Evolutionary conservation across 2,329 filamentous ascomycete species (phyloP), one percentile per base, ranked within the genome.

Genomic region (Fusarium sp.): DNA sequence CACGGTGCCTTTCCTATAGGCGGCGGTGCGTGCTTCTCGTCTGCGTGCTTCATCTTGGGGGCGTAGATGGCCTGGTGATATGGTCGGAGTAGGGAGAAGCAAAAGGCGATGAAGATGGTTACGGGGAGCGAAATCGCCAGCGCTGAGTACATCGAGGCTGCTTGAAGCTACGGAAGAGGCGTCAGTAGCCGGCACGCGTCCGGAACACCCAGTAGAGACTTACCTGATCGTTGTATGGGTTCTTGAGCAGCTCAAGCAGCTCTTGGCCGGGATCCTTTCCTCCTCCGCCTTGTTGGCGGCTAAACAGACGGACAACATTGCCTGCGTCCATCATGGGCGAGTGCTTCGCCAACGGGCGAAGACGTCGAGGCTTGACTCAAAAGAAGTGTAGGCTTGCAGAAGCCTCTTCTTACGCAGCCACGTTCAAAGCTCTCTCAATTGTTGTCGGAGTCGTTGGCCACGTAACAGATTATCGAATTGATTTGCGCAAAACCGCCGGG

Each of bases 21-120:
- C 14, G 96, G 96, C 20, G 96, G 96, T 11, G 93, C 90, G 84
- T 98, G 95, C 82, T 93, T 94, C 75, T 94, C 91, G 81, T 98
- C 96, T 80, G 94, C 93, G 86, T 98, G 92, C 81, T 97, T 97
- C 57, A 97, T 87, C 81, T 97, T 96, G 44, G 96, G 96, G 5
- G 96, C 95, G 84, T 99, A 99, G 56, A 99, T 94, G 76, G 96
- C 90, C 64, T 92, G 93, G 82, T 98, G 96, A 83, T 95, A 95
- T 6, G 96, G 96, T 69, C 96, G 93, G 64, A 98, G 87, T 77
- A 98, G 86, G 71, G 94, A 98, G 87, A 98, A 99, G 73, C 91
- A 84, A 67, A 97, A 81, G 71, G 94, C 92, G 76, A 98, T 92
- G 75, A 91, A 86, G 71, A 89, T 79, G 10, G 94, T 94, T 79